Base-by-base conservation (phyloP, 2,329 filamentous ascomycete genomes). In the Scytalidium lignicola region DNA sequence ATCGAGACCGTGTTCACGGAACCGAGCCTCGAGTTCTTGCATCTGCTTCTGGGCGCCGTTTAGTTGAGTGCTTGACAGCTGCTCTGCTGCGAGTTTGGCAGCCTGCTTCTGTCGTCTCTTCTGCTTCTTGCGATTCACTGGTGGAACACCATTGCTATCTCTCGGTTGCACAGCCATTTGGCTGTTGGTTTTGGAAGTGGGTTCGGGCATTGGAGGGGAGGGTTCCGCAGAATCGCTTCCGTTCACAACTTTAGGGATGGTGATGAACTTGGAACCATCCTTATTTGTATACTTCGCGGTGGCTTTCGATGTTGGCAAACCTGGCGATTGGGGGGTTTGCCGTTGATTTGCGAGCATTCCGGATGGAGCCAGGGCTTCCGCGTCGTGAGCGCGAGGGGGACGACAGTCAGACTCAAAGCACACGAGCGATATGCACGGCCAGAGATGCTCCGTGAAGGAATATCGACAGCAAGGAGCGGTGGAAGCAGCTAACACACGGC, bases 41-140 rank as follows among this genome's bases (percentile, higher is more conserved):
- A 63, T 61, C 44, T 60, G 52, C 47, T 52, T 58, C 46, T 50
- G 50, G 43, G 52, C 54, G 42, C 58, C 58, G 41, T 59, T 62
- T 44, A 51, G 44, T 42, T 51, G 51, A n/a, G n/a, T n/a, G 40
- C 41, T 51, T 21, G 48, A 22, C n/a, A 55, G 52, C 43, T 62
- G 59, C 44, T 61, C 62, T 21, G 63, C 61, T 46, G 62, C 61
- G 22, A 61, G 56, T 50, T 64, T 63, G 15, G 63, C 64, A 23
- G 62, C 62, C 46, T 62, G 85, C 67, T 96, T 96, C 64, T 88
- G 86, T 57, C 91, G 82, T 58, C 91, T 83, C 76, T 96, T 96
- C 68, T 93, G 88, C 75, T 96, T 97, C 76, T 96, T 96, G 65
- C 88, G 83, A 70, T 96, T 96, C 46, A 91, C 85, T 8, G 75